phyloP scores from a whole-genome alignment of 1,139 yeast species.

The Nakaseomyces kungkrabaensis region DNA sequence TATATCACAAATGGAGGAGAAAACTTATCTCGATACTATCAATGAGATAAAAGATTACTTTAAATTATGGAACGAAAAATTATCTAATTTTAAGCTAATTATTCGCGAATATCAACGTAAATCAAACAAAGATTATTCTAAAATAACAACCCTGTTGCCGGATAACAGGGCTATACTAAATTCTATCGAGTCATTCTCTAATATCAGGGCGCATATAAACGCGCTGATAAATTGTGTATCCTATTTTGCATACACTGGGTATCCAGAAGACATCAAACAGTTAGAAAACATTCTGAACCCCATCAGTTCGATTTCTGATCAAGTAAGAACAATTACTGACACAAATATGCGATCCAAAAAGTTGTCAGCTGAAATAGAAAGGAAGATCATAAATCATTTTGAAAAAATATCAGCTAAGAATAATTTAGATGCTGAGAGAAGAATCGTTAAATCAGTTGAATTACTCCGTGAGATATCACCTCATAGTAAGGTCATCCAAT shows the following conservation, averaged over 20 bases:
- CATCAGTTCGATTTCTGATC: not conserved
- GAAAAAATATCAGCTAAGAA: not conserved
- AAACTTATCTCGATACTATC: constrained; percentile 7
- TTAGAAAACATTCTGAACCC: constrained; percentile 21
- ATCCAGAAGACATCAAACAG: constrained; percentile 6
- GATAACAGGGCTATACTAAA: not conserved
- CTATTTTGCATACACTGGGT: not conserved
- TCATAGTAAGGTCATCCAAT: not conserved
- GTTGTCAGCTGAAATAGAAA: not conserved
- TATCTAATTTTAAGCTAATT: not conserved
- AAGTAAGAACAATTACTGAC: not conserved
- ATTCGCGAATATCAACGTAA: constrained; percentile 2
- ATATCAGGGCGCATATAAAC: not conserved
- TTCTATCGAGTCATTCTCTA: not conserved
- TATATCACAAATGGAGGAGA: not conserved
- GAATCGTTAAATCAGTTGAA: not conserved
- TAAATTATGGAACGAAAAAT: constrained; percentile 1
- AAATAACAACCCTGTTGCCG: not conserved
- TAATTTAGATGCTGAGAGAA: not conserved
- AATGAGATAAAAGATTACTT: constrained; percentile 10
- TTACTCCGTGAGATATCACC: not conserved
- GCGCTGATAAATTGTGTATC: not conserved
- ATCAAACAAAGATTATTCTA: not conserved
- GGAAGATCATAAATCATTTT: not conserved
- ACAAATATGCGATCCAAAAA: not conserved